These are phyloP conservation scores for Calamus simplicifolius DNA, from an alignment of 176 grass and related monocot species.

Conservation along the genomic window DNA sequence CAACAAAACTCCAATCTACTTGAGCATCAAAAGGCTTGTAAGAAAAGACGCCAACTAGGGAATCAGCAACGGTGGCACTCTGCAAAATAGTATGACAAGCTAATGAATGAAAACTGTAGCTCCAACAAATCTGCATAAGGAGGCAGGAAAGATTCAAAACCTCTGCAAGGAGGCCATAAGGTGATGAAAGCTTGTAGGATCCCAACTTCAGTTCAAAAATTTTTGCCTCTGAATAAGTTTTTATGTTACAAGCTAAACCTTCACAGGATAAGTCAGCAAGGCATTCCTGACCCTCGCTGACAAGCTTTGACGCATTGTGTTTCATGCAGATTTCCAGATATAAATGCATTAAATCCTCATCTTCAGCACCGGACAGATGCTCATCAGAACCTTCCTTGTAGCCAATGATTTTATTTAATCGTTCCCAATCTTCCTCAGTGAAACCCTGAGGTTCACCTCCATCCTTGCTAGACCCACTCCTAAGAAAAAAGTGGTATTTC, in stretches of 20 bases:
- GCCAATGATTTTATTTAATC: constrained; percentile 79
- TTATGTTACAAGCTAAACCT: constrained; percentile 72
- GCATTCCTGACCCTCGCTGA: constrained; percentile 40
- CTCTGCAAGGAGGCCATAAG: constrained; percentile 91
- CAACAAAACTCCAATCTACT: constrained; percentile 94
- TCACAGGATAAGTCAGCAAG: constrained; percentile 95
- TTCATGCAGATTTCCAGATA: constrained; percentile 88
- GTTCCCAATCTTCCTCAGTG: constrained; percentile 87
- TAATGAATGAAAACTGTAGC: neutral
- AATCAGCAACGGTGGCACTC: constrained; percentile 74
- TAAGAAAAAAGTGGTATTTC: constrained; percentile 7
- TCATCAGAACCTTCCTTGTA: constrained; percentile 88
- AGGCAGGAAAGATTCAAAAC: constrained; percentile 37
- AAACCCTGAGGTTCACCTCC: constrained; percentile 68
- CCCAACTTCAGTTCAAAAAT: constrained; percentile 88
- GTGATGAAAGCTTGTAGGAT: constrained; percentile 83
- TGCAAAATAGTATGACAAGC: constrained; percentile 10
- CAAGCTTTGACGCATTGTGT: constrained; percentile 92
- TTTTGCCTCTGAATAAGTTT: constrained; percentile 90
- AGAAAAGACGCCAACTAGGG: constrained; percentile 73
- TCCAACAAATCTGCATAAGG: neutral
- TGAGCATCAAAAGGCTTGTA: constrained; percentile 83
- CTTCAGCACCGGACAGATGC: constrained; percentile 54
- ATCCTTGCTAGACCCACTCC: constrained; percentile 68
- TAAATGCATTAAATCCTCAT: constrained; percentile 82